Base-by-base conservation (phyloP, 495 filamentous ascomycete genomes). In the Pyrenopolyporus hunteri region DNA sequence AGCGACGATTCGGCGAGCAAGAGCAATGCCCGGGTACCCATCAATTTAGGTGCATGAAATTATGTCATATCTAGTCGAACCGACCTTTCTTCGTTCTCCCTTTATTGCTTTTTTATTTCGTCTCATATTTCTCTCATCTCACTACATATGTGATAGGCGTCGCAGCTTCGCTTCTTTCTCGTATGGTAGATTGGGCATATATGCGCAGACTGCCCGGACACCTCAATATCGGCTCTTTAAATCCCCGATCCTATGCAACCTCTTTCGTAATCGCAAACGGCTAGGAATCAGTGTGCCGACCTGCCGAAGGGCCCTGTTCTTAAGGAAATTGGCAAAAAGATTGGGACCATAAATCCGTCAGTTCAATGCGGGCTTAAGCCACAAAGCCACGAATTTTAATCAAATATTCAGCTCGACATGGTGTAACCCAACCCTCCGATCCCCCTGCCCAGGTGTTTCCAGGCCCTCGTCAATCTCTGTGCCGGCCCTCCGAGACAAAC, bases 331-430 rank as follows among this genome's bases (percentile, higher is more conserved):
- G 16, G 32, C 23, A 42, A 20, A n/a, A 40, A 60, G 35, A 57
- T 57, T 39, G 20, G 22, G 22, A 35, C 26, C 40, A 35, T 50
- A 47, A 53, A 17, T 28, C 46, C 36, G 28, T 50, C 53, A 53
- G 19, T 28, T 51, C 36, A 49, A 49, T 55, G 58, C 43, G 31
- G n/a, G 22, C 51, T 37, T 37, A 14, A 33, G 32, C 59, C 35
- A 63, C 45, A 45, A 40, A 20, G 35, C 37, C 23, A 42, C 20
- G 37, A n/a, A 42, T 39, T 50, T 53, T 53, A 57, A 63, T 63
- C 13, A 57, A 51, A 55, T 46, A 46, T 52, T 63, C 59, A 63
- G 52, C 57, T 61, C 9, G 49, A 48, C 57, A 14, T 26, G 57
- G 57, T 60, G 19, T 50, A 31, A 35, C 40, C 46, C 46, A 14